Percentiles rank a stretch among this genome's conserved stretches.
Evolutionary conservation across 1,284 basidiomycete species (phyloP).

Genomic region (Irpex rosettiformis): DNA sequence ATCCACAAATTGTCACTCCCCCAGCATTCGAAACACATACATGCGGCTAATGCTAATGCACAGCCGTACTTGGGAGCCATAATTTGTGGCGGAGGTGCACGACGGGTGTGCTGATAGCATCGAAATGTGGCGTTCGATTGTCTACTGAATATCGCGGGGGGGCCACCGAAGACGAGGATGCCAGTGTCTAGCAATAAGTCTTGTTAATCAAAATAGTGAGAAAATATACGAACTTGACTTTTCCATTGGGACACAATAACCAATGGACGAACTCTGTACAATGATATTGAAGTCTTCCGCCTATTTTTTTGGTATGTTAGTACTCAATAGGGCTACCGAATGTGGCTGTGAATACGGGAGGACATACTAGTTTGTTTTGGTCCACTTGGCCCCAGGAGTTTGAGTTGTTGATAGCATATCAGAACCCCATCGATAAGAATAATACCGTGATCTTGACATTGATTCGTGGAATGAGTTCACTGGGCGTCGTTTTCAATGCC

Average conservation of each 20-base stretch:
- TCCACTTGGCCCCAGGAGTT: no score
- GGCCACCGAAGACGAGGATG: background rate
- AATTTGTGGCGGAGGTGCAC: no score
- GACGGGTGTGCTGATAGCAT: background rate
- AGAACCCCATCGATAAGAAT: background rate
- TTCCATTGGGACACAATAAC: background rate
- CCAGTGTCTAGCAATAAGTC: no score
- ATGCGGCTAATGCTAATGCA: no score
- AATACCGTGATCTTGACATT: background rate
- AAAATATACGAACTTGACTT: no score
- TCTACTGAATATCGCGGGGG: background rate
- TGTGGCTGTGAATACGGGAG: background rate
- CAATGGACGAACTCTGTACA: background rate
- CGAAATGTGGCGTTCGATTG: background rate
- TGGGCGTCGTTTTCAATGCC: background rate
- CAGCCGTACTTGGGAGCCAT: no score
- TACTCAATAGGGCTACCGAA: no score
- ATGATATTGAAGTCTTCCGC: background rate
- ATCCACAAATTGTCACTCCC: no score
- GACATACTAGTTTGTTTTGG: background rate
- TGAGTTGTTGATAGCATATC: background rate
- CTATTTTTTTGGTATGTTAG: no score
- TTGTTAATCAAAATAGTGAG: no score
- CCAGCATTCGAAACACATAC: no score
- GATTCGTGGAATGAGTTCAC: background rate